Evolutionary conservation across 2,329 filamentous ascomycete species (phyloP).

Genomic region (Monilinia fructicola): DNA sequence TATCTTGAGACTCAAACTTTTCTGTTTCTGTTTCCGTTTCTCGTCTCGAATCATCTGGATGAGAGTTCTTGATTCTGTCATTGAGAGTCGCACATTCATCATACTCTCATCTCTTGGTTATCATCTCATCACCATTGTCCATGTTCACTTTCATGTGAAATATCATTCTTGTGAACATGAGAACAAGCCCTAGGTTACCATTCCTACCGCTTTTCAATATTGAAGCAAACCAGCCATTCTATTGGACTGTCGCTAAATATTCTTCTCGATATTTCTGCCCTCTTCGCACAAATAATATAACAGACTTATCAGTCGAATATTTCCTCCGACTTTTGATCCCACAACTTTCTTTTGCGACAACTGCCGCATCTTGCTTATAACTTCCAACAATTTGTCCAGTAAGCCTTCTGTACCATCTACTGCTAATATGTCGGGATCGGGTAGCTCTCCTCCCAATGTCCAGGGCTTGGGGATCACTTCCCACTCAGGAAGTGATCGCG

Average conservation of each 20-base stretch:
- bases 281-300: neutral
- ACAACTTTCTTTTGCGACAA: neutral
- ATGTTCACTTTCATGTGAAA: neutral
- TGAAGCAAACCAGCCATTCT: neutral
- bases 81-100: neutral
- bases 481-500: neutral
- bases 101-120: neutral
- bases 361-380: neutral
- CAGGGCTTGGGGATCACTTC: constrained; percentile 13
- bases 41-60: neutral
- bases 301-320: neutral
- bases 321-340: neutral
- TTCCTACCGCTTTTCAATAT: neutral
- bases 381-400: neutral
- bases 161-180: neutral
- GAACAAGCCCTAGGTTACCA: neutral
- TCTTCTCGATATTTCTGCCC: neutral
- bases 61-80: neutral
- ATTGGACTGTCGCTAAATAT: neutral
- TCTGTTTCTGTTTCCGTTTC: too few relatives aligned
- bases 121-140: neutral
- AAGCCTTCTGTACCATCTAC: neutral
- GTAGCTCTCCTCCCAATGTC: too few relatives aligned
- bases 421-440: neutral
- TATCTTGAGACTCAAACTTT: neutral